Conservation (phyloP, 495 filamentous ascomycete species). For the Chaetomium fimeti region DNA sequence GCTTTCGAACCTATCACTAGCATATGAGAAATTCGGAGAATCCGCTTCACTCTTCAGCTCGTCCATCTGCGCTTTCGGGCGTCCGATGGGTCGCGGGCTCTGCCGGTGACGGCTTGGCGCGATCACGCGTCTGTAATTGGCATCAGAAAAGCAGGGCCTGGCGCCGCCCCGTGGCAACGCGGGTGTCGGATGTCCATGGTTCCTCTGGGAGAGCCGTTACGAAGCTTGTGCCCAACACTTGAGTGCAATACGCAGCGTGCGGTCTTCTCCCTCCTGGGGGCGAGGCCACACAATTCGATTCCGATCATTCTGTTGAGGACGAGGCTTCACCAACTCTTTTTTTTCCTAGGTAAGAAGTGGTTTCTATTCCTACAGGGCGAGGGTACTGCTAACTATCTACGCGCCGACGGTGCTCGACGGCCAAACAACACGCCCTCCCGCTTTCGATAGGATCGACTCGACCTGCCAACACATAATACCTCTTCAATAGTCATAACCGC, state of each 20-base stretch:
- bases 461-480: background rate
- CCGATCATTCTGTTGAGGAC: slow-evolving; percentile 91
- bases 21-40: slow-evolving; percentile 99
- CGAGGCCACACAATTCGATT: slow-evolving; percentile 89
- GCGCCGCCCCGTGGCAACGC: slow-evolving; percentile 40
- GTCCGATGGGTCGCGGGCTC: slow-evolving; percentile 50
- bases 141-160: slow-evolving; percentile 95
- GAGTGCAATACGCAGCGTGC: slow-evolving; percentile 99
- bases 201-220: slow-evolving; percentile 88
- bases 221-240: slow-evolving; percentile 92
- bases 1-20: slow-evolving; percentile 44
- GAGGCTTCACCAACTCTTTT: slow-evolving; percentile 62
- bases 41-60: slow-evolving; percentile 61
- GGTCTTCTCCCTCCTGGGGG: slow-evolving; percentile 37
- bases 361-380: background rate
- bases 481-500: background rate
- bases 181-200: slow-evolving; percentile 38
- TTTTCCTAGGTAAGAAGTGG: slow-evolving; percentile 23
- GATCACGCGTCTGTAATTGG: slow-evolving; percentile 87
- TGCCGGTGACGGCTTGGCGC: slow-evolving; percentile 93
- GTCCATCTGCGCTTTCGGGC: slow-evolving; percentile 36
- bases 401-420: background rate
- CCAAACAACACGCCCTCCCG: too few relatives aligned
- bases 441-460: background rate
- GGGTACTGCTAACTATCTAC: slow-evolving; percentile 26